Base-by-base conservation (phyloP, 129 eudicot genomes). In the Mikania micrantha region DNA sequence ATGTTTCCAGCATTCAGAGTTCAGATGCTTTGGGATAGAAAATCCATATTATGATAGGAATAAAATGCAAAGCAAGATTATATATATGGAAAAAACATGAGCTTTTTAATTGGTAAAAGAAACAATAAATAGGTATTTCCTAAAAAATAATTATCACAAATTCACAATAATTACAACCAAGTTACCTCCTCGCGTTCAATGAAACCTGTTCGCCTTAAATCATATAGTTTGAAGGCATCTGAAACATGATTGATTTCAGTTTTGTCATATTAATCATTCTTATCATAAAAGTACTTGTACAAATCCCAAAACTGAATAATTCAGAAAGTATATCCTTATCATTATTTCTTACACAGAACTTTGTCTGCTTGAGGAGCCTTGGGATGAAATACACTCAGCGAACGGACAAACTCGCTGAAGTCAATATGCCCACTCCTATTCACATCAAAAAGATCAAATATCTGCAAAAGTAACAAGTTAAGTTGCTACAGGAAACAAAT, bases 111-210 rank as follows among this genome's bases (percentile, higher is more conserved):
- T 17, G 45, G 34, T 48, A 48, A 72, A 61, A 24, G 3, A 24
- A 53, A 53, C 34, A 53, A 22, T 32, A 53, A 53, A 22, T 52
- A 52, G 4, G 59, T 16, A 4, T 25, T 53, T 25, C 19, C 60
- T 1, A 22, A 10, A 25, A 50, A 27, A 53, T 4, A 15, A 44
- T 13, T 15, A 44, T 53, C 4, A 39, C 8, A 66, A n/a, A n/a
- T n/a, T n/a, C n/a, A 13, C 17, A 77, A 62, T 13, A 70, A 25
- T 64, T 17, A 6, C n/a, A 42, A 67, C 9, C 52, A 54, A 29
- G 44, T 76, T 67, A 84, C 95, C 90, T 81, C 90, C 38, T 84
- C 87, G 6, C 80, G 73, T 64, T 79, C 87, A n/a, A 84, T 87
- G 80, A 68, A 87, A 52, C 95, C 90, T 7, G 87, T 87, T 39